Conservation (phyloP, 1,284 basidiomycete genomes). For the Cryptococcus sp. region DNA sequence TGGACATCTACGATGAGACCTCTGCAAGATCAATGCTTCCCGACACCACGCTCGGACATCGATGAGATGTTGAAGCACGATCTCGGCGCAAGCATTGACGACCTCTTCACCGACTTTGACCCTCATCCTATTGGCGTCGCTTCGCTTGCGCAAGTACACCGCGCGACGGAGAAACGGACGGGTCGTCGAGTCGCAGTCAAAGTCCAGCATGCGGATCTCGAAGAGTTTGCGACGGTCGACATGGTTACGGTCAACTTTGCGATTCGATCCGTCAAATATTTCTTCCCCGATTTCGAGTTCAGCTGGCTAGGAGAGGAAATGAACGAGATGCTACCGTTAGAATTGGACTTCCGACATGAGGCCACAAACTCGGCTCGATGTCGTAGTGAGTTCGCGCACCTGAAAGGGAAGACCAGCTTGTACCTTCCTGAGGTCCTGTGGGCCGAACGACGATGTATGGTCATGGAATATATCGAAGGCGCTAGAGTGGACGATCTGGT, state of each 20-base stretch:
- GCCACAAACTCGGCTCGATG: slow-evolving; percentile 79
- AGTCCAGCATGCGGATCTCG: slow-evolving; percentile 92
- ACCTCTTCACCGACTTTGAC: slow-evolving; percentile 74
- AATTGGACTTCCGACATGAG: slow-evolving; percentile 81
- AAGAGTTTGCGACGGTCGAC: slow-evolving; percentile 91
- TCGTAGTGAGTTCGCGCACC: slow-evolving; percentile 67
- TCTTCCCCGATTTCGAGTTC: slow-evolving; percentile 73
- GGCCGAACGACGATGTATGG: slow-evolving; percentile 80
- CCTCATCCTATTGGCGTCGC: slow-evolving; percentile 91
- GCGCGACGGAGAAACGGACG: slow-evolving; percentile 70
- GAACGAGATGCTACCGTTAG: slow-evolving; percentile 87
- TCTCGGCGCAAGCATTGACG: slow-evolving; percentile 46
- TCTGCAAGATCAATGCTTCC: slow-evolving; percentile 70
- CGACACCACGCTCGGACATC: slow-evolving; percentile 45
- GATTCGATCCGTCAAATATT: slow-evolving; percentile 79
- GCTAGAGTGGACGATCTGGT: slow-evolving; percentile 84
- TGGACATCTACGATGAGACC: slow-evolving; percentile 64
- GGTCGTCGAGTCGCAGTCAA: slow-evolving; percentile 88
- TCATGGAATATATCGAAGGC: slow-evolving; percentile 91
- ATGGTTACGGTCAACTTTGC: slow-evolving; percentile 55
- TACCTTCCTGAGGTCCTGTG: slow-evolving; percentile 88
- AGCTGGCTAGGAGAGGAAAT: slow-evolving; percentile 93
- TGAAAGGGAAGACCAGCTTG: slow-evolving; percentile 69
- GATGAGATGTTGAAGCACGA: slow-evolving; percentile 49
- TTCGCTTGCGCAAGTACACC: slow-evolving; percentile 91